phyloP scores from a whole-genome alignment of 148 eudicot species.

The Rheum nobile region DNA sequence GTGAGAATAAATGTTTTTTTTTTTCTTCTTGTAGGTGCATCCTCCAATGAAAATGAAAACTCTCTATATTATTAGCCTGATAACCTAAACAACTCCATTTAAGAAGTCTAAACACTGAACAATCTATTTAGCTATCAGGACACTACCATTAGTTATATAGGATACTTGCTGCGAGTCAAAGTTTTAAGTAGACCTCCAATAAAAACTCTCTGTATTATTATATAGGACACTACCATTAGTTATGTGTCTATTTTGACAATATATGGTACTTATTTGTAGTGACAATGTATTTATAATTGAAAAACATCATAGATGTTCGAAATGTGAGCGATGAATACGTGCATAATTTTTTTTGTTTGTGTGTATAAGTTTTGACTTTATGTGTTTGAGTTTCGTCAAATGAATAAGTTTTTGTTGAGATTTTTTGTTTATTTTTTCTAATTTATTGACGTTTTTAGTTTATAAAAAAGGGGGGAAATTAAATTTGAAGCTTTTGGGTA shows the following conservation, averaged over 20 bases:
- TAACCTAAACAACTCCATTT: not conserved
- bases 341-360: too few species aligned
- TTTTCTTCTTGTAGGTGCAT: not conserved
- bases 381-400: too few species aligned
- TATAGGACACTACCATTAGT: not conserved
- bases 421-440: too few species aligned
- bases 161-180: not conserved
- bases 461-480: too few species aligned
- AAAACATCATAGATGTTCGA: too few species aligned
- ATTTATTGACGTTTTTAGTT: too few species aligned
- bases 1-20: slow-evolving; percentile 11
- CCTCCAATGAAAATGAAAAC: not conserved
- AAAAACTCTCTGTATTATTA: too few species aligned
- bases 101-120: slow-evolving; percentile 1
- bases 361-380: too few species aligned
- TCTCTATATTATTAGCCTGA: not conserved
- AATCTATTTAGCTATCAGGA: not conserved
- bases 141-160: not conserved
- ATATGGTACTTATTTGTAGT: not conserved
- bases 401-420: too few species aligned
- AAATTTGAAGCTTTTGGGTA: too few species aligned
- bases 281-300: too few species aligned
- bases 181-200: not conserved
- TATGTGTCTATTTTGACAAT: not conserved
- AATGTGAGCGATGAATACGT: too few species aligned